Base-by-base conservation (phyloP, 768 basidiomycete species). In the Daedaleopsis nitida region DNA sequence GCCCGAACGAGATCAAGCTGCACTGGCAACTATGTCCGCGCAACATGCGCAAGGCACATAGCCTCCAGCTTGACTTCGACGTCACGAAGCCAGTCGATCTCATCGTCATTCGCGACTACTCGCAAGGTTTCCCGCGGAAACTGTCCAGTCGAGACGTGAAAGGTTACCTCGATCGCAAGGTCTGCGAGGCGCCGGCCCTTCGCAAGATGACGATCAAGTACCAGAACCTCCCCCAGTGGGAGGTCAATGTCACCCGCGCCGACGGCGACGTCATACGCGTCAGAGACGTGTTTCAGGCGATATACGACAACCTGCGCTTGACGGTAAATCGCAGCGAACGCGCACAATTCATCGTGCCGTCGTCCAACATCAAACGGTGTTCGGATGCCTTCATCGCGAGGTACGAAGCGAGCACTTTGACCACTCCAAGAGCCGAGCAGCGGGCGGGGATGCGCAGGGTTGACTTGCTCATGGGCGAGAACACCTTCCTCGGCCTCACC, bases 1-100 rank as follows among this genome's bases (percentile, higher is more conserved):
- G 37, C 17, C 32, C 37, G 37, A 35, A 52, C 32, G 51, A 52
- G 37, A 52, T 52, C 16, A 35, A 10, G 34, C 61, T 69, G 35
- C 68, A 69, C 39, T 69, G 68, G 68, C 66, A 65, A 48, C 48
- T 69, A 6, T 52, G 67, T 9, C 68, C 66, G 19, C 62, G 59
- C 39, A 55, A 59, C 21, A 35, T 32, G 37, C 17, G 17, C 39
- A 45, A 14, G 35, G n/a, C 24, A 37, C 53, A 8, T 43, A 34
- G 42, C 34, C 62, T 58, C 45, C 43, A 44, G 48, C 6, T 68
- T 13, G 47, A 57, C 34, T 68, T 62, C 53, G 64, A 68, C 38
- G 49, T 60, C 23, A 54, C 63, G 24, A 58, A 62, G 53, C 57
- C 51, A 32, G 23, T 55, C 12, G 32, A 35, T 2, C 44, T 32